Base-by-base conservation (phyloP, 2,329 filamentous ascomycete genomes). In the Diaporthe eres region DNA sequence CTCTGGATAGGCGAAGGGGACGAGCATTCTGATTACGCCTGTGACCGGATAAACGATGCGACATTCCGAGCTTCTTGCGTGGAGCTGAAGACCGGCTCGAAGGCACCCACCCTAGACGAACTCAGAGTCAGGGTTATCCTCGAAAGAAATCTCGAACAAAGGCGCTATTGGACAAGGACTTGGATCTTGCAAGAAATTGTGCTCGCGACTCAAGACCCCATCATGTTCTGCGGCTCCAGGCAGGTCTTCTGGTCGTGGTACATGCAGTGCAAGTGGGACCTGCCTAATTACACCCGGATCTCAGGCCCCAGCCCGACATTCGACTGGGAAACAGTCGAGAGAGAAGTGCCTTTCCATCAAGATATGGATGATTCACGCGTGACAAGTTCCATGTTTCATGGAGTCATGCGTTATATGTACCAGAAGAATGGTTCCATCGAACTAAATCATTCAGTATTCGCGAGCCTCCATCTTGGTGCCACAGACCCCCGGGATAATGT, bases 371-470 rank as follows among this genome's bases (percentile, higher is more conserved):
- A 1, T 7, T 19, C 17, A 22, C 55, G 28, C 15, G 2, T 25
- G 7, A 8, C 34, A n/a, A 4, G 12, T 34, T 42, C 58, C 13
- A 0, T 2, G 0, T 5, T 1, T 8, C 60, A 63, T 47, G 7
- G 3, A 12, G 0, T 0, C 15, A 12, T 63, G n/a, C 60, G 60
- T 3, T 3, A 22, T 1, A 0, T 0, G 1, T 47, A 63, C 25
- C 25, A 22, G n/a, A 10, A 63, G 13, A 2, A 1, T 12, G 15
- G 15, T 22, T 22, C 25, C 4, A 19, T 63, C 60, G 2, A 7
- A 6, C 4, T 63, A 1, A 17, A 3, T n/a, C 0, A 2, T 10
- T 8, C 42, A 8, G 6, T 65, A 6, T 5, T 0, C 25, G 2
- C 1, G 1, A 47, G 2, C 25, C 1, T 47, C 39, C 8, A 22